Percentiles rank a stretch among this genome's conserved stretches.
Evolutionary conservation across 345 rosid species (phyloP).

Genomic region (Conringia planisiliqua): DNA sequence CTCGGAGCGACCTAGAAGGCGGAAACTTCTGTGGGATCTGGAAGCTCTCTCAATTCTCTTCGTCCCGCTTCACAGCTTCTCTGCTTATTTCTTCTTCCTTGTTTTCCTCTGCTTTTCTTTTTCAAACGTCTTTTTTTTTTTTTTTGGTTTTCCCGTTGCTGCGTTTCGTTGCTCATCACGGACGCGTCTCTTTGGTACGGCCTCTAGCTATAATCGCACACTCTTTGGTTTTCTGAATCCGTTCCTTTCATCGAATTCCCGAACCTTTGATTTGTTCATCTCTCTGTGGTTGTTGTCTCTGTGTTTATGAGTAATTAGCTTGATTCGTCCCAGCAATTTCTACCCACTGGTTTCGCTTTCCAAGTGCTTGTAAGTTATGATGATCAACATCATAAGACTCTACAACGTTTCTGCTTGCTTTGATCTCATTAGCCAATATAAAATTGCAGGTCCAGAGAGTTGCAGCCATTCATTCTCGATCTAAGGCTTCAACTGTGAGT

Average conservation of each 20-base stretch:
- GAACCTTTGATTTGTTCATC: not conserved
- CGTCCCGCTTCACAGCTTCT: slow-evolving; percentile 30
- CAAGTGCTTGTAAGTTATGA: slow-evolving; percentile 36
- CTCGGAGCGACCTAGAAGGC: slow-evolving; percentile 34
- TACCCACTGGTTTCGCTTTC: slow-evolving; percentile 40
- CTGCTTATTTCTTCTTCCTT: slow-evolving; percentile 13
- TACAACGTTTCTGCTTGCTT: not conserved
- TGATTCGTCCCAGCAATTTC: no score
- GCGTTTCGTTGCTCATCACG: slow-evolving; percentile 6
- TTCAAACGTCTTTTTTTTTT: not conserved
- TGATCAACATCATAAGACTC: not conserved
- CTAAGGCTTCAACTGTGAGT: slow-evolving; percentile 35
- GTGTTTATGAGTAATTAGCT: not conserved
- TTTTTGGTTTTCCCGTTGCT: not conserved
- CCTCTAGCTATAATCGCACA: not conserved
- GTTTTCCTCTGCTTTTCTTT: not conserved
- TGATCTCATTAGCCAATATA: not conserved
- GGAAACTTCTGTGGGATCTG: slow-evolving; percentile 37
- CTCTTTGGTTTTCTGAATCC: not conserved
- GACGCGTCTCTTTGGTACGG: slow-evolving; percentile 11
- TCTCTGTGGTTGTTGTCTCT: not conserved
- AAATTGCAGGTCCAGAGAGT: slow-evolving; percentile 34
- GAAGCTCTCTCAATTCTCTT: slow-evolving; percentile 27
- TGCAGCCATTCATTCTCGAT: slow-evolving; percentile 38
- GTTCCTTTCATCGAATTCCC: not conserved